Base-by-base conservation (phyloP, 2,329 filamentous ascomycete species). In the Neoascochyta sp. region DNA sequence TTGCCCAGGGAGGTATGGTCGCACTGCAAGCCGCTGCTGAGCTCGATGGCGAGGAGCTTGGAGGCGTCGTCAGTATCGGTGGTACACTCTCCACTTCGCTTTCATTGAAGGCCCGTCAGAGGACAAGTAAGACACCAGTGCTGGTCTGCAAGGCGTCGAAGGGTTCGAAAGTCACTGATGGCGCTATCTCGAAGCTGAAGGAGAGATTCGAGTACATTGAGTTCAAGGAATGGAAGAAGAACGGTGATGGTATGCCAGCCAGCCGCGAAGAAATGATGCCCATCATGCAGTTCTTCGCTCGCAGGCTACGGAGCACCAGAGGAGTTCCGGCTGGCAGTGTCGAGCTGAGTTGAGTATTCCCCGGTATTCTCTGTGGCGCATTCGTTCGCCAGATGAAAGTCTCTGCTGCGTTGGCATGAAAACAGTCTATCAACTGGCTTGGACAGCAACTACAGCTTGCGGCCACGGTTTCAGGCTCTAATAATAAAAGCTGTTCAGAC, bases 241-340 rank as follows among this genome's bases (percentile, higher is more conserved):
- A 60, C 3, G 84, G 81, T 5, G 86, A 94, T 60, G 75, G 74
- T 1, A 95, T 95, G 89, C 87, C 88, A n/a, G 69, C 71, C 24
- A 82, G 74, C 56, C 73, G 83, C 30, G 87, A 93, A 8, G 89
- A 96, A 70, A 89, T 93, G 74, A 56, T 89, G 51, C 88, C 89
- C 1, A 75, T 95, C 38, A 95, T 95, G 87, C 78, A 83, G 53
- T 95, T 81, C 58, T 75, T 88, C 50, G 81, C 81, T 0, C 74
- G 81, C 28, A 73, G 81, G 50, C 61, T 92, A 47, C 53, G 65
- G 41, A 77, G 73, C 46, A 66, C 61, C 23, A 68, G 63, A 32
- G 74, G 74, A 1, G 68, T 75, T 5, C 74, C 73, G 0, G 64
- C 69, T 32, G 75, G 72, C 0, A 70, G 67, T 41, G 64, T 75